Percentiles rank a stretch among this genome's conserved stretches.
Conservation (phyloP, 2,329 filamentous ascomycete genomes). For the Penicillium hesseltinei region DNA sequence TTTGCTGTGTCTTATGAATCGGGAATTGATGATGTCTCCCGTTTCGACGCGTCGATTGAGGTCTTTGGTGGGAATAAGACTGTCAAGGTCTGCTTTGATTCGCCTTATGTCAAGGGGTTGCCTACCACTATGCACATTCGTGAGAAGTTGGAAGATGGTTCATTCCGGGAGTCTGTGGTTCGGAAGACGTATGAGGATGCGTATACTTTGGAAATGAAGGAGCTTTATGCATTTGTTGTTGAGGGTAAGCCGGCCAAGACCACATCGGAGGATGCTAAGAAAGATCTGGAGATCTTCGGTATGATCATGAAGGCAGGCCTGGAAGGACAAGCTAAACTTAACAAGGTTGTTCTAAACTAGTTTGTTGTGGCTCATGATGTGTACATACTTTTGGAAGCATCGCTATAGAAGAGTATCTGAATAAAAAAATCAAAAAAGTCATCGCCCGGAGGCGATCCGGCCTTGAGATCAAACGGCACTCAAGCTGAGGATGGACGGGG, state of each 20-base stretch:
- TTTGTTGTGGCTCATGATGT: not conserved
- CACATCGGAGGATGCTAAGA: constrained; percentile 40
- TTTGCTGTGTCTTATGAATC: constrained; percentile 59
- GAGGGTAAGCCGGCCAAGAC: constrained; percentile 44
- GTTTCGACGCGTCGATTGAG: constrained; percentile 32
- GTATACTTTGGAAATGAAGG: constrained; percentile 45
- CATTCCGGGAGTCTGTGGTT: constrained; percentile 41
- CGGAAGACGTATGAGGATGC: constrained; percentile 50
- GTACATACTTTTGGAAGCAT: not conserved
- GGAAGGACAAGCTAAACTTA: constrained; percentile 20
- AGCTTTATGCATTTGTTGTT: constrained; percentile 40
- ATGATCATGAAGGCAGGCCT: constrained; percentile 42
- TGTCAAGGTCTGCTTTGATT: constrained; percentile 55
- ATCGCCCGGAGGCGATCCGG: not conserved
- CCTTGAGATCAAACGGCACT: not conserved
- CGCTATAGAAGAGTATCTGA: not conserved
- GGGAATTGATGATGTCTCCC: constrained; percentile 53
- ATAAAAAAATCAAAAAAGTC: not conserved
- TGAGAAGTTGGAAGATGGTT: constrained; percentile 41
- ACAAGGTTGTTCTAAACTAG: not conserved
- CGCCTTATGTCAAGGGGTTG: constrained; percentile 59
- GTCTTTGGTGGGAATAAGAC: constrained; percentile 54
- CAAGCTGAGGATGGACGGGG: not conserved
- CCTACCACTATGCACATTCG: constrained; percentile 51
- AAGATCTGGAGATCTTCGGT: constrained; percentile 42